These are phyloP conservation scores for Actinidia polygama DNA, from an alignment of 179 eudicot genomes.

Conservation along the genomic window DNA sequence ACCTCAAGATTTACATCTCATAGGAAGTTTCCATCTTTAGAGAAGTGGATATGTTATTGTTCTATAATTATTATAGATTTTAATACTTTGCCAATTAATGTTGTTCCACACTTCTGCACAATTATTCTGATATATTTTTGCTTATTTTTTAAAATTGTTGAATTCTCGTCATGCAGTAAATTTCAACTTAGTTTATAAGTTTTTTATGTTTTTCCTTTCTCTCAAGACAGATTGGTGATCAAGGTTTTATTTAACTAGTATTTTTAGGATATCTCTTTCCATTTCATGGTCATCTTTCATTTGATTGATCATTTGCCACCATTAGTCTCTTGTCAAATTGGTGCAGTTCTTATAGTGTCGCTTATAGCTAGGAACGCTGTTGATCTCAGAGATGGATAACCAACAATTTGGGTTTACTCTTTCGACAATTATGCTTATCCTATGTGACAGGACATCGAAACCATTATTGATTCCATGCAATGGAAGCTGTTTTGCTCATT, in stretches of 20 bases:
- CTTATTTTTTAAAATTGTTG: not conserved
- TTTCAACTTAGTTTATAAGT: not conserved
- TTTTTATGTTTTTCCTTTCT: not conserved
- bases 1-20: not conserved
- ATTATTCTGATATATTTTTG: not conserved
- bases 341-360: not conserved
- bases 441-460: not conserved
- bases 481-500: not conserved
- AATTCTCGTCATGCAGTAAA: not conserved
- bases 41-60: not conserved
- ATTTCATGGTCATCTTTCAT: not conserved
- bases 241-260: not conserved
- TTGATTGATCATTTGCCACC: not conserved
- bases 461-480: not conserved
- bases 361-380: not conserved
- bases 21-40: constrained; percentile 3
- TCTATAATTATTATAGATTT: not conserved
- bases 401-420: not conserved
- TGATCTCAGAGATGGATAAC: not conserved
- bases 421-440: not conserved
- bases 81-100: not conserved
- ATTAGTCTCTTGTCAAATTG: not conserved
- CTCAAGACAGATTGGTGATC: not conserved
- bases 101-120: too few species aligned
- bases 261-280: not conserved